phyloP scores from a whole-genome alignment of 257 asterid genomes.

The Eucommia ulmoides region DNA sequence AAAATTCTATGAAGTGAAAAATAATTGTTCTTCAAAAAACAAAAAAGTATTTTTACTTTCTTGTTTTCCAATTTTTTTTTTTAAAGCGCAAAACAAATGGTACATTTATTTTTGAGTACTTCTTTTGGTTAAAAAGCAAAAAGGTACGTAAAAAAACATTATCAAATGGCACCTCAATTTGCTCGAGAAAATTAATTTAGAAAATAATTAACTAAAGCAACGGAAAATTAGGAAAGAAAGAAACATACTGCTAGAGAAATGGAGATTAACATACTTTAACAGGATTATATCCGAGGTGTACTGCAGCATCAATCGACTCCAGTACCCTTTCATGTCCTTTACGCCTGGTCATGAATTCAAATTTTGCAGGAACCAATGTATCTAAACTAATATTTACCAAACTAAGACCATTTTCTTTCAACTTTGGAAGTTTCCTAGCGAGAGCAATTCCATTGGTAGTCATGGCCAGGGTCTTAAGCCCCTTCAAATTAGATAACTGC shows the following conservation, averaged over 20 bases:
- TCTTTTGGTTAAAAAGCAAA: no score
- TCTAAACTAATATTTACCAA: slow-evolving; percentile 83
- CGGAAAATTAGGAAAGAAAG: slow-evolving; percentile 1
- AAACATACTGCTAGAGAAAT: background rate
- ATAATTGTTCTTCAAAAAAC: no score
- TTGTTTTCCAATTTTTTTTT: no score
- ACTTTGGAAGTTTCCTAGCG: slow-evolving; percentile 66
- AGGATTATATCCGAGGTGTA: slow-evolving; percentile 72
- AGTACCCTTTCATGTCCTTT: slow-evolving; percentile 86
- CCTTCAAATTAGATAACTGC: slow-evolving; percentile 50
- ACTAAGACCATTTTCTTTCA: slow-evolving; percentile 73
- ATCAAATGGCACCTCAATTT: background rate
- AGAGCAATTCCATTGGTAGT: slow-evolving; percentile 81
- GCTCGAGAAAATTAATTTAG: background rate
- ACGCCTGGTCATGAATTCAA: slow-evolving; percentile 86
- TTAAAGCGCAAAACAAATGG: no score
- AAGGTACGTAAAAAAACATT: no score
- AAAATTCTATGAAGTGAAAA: no score
- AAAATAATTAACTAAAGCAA: slow-evolving; percentile 2
- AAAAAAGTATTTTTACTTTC: no score
- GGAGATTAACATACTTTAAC: slow-evolving; percentile 59
- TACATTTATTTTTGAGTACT: no score
- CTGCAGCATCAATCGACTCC: slow-evolving; percentile 70
- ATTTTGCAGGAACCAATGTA: slow-evolving; percentile 87
- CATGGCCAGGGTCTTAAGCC: slow-evolving; percentile 73